A percentile compares a stretch with the other conserved stretches of the same genome.
These are phyloP conservation scores for Fraxinus xanthoxyloides DNA, from an alignment of 305 asterid species.

Conservation along the genomic window DNA sequence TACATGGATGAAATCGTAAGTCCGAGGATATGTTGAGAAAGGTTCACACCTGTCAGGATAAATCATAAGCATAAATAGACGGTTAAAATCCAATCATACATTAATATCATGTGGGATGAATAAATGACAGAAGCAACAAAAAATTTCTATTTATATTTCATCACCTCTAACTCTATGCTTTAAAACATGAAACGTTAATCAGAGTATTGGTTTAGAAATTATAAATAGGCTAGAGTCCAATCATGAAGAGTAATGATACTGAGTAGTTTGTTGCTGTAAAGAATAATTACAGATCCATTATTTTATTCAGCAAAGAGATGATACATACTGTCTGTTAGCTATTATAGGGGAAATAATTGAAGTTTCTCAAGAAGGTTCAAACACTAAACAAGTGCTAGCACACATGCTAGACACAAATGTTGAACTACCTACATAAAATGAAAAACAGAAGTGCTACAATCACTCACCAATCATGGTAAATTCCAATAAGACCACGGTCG, in stretches of 20 bases:
- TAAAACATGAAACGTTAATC: not conserved
- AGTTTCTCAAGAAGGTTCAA: not conserved
- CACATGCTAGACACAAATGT: not conserved
- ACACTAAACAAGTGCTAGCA: not conserved
- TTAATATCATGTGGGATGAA: not conserved
- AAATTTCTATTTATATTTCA: not conserved
- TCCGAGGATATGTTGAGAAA: slow-evolving; percentile 55
- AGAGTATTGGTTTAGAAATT: not conserved
- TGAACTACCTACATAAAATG: not conserved
- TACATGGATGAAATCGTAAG: slow-evolving; percentile 53
- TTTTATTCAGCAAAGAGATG: not conserved
- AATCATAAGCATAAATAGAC: slow-evolving; percentile 3
- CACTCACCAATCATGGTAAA: slow-evolving; percentile 92
- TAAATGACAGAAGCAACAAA: not conserved
- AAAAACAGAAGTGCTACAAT: slow-evolving; percentile 5
- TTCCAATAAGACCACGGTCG: slow-evolving; percentile 92
- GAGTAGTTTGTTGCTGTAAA: not conserved
- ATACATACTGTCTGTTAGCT: not conserved
- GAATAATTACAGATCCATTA: not conserved
- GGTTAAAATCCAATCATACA: not conserved
- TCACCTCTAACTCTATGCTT: not conserved
- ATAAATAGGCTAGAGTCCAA: not conserved
- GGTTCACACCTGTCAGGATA: slow-evolving; percentile 49
- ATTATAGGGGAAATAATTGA: not conserved
- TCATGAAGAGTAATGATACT: not conserved